phyloP scores from a whole-genome alignment of 495 filamentous ascomycete species.

The Xylaria longipes region DNA sequence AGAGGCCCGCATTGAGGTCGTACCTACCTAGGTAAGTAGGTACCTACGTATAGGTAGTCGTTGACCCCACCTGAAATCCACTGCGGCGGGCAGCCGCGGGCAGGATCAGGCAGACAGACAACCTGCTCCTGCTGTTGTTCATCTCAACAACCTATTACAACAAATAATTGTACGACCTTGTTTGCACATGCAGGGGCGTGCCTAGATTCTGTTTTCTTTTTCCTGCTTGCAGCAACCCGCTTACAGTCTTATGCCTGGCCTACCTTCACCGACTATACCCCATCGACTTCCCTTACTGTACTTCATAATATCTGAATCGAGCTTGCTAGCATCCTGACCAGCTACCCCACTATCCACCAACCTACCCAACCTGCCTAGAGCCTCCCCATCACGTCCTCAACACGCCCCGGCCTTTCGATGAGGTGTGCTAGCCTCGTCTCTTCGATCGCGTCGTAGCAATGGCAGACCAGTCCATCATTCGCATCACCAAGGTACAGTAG shows the following conservation, averaged over 20 bases:
- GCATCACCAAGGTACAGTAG: constrained; percentile 75
- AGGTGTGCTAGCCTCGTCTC: constrained; percentile 14
- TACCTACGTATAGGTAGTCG: too few species aligned
- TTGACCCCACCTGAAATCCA: background rate
- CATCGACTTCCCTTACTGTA: background rate
- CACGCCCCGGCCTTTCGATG: constrained; percentile 13
- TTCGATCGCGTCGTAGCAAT: constrained; percentile 47
- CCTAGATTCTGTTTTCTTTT: background rate
- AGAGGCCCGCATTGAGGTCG: constrained; percentile 12
- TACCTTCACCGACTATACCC: background rate
- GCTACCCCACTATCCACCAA: background rate
- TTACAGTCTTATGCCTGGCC: background rate
- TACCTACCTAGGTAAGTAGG: too few species aligned
- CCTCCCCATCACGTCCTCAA: background rate
- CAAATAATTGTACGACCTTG: constrained; percentile 7
- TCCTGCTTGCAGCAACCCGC: background rate
- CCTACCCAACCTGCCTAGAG: background rate
- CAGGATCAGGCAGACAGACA: background rate
- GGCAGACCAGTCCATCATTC: constrained; percentile 85
- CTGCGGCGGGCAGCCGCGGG: background rate
- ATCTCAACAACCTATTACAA: background rate
- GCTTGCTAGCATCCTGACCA: background rate
- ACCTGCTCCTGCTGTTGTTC: background rate
- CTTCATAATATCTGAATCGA: background rate
- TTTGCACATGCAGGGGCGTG: background rate